Conservation (phyloP, 768 basidiomycete species). For the Cystofilobasidium bisporidii region DNA sequence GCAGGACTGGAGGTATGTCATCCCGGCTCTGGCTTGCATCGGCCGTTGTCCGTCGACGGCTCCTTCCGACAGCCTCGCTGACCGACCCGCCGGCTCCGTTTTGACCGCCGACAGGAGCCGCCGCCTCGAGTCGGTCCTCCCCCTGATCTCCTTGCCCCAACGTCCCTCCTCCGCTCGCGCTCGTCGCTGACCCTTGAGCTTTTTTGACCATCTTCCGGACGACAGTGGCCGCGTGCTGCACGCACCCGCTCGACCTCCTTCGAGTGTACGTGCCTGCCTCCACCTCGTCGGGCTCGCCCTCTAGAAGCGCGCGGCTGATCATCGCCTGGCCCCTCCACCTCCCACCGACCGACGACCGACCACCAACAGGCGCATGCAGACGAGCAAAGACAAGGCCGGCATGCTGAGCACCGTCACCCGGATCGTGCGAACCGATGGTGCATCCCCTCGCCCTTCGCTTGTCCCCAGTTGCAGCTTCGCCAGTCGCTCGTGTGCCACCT, state of each 20-base stretch:
- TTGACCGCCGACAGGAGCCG: slow-evolving; percentile 17
- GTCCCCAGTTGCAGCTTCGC: not conserved
- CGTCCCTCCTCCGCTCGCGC: not conserved
- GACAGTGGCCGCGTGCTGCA: slow-evolving; percentile 14
- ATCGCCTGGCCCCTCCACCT: not conserved
- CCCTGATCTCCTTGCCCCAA: too few species aligned
- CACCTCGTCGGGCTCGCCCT: too few species aligned
- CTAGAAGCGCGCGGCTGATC: too few species aligned
- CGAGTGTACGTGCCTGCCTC: slow-evolving; percentile 20
- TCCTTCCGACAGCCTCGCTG: not conserved
- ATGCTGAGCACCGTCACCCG: not conserved
- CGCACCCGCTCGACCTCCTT: slow-evolving; percentile 25
- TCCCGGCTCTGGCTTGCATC: too few species aligned
- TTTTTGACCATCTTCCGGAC: not conserved
- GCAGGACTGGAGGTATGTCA: slow-evolving; percentile 20
- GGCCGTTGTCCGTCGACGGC: too few species aligned
- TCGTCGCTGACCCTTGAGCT: not conserved
- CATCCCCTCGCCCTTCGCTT: not conserved
- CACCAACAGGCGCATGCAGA: slow-evolving; percentile 23
- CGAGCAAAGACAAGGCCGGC: slow-evolving; percentile 12
- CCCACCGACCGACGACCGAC: not conserved
- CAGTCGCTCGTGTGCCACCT: too few species aligned
- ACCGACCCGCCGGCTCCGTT: not conserved
- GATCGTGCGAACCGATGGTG: slow-evolving; percentile 14
- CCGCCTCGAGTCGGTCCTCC: slow-evolving; percentile 18